Evolutionary conservation across 1,139 yeast species (phyloP).

Genomic region (Debaryomyces nepalensis): DNA sequence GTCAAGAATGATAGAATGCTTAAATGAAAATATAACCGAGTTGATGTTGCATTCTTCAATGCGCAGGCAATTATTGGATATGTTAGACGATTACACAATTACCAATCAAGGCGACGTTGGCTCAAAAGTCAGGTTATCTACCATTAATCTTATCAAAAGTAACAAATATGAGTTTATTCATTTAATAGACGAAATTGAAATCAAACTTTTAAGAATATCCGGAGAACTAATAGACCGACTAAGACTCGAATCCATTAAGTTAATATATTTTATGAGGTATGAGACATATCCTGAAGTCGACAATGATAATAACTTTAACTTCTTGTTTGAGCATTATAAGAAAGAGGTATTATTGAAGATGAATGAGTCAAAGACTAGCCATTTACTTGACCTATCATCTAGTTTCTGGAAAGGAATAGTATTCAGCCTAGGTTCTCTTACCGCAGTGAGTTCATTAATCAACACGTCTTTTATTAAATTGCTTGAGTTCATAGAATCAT

Average conservation of each 20-base stretch:
- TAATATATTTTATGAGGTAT: constrained; percentile 20
- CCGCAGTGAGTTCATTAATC: constrained; percentile 55
- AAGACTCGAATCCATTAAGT: constrained; percentile 30
- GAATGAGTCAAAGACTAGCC: constrained; percentile 14
- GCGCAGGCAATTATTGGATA: constrained; percentile 26
- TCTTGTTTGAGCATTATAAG: constrained; percentile 13
- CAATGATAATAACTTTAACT: constrained; percentile 7
- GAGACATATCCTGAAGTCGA: background rate
- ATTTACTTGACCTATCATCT: constrained; percentile 17
- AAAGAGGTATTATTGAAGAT: constrained; percentile 4
- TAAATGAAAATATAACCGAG: constrained; percentile 15
- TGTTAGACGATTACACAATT: constrained; percentile 65
- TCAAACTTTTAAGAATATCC: constrained; percentile 55
- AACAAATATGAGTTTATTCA: constrained; percentile 26
- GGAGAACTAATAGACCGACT: constrained; percentile 45
- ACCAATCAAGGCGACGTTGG: constrained; percentile 84
- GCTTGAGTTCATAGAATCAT: constrained; percentile 33
- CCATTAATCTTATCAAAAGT: constrained; percentile 43
- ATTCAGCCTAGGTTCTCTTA: constrained; percentile 63
- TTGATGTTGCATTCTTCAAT: constrained; percentile 15
- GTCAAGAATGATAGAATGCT: constrained; percentile 26
- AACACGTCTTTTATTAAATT: constrained; percentile 50
- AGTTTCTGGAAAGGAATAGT: constrained; percentile 62
- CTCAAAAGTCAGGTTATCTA: constrained; percentile 62
- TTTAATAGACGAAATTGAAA: constrained; percentile 20